These are phyloP conservation scores for Phytopythium helicoides DNA, from an alignment of 352 stramenopile species.

Conservation along the genomic window DNA sequence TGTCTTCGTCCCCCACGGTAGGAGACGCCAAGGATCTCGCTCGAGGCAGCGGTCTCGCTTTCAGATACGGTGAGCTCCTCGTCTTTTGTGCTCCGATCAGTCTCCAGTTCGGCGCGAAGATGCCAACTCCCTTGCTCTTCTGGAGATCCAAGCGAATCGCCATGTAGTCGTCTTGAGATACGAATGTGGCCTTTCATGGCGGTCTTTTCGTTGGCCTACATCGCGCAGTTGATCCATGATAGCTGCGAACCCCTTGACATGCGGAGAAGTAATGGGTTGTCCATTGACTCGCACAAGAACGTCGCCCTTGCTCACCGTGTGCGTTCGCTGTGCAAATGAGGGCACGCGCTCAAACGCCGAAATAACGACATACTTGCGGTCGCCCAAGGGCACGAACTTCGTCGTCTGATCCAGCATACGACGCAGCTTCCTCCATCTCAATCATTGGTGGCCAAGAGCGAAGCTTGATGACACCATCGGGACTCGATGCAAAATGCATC, in stretches of 20 bases:
- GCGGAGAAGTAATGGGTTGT: conserved; percentile 40
- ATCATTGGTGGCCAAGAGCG: conserved; percentile 84
- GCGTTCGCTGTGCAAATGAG: conserved; percentile 70
- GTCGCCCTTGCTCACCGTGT: conserved; percentile 59
- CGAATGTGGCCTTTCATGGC: conserved; percentile 57
- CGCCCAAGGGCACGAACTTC: conserved; percentile 41
- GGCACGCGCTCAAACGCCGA: conserved; percentile 67
- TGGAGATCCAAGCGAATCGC: conserved; percentile 26
- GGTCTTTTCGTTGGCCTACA: conserved; percentile 46
- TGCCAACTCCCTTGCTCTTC: conserved; percentile 11
- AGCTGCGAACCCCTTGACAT: conserved; percentile 39
- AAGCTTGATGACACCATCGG: conserved; percentile 74
- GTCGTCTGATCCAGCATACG: conserved; percentile 32
- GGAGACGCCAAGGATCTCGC: conserved; percentile 2
- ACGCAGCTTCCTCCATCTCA: conserved; percentile 54
- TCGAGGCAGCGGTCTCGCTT: conserved; percentile 8
- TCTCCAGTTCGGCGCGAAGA: not conserved
- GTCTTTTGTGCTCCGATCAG: no score
- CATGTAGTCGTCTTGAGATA: conserved; percentile 54
- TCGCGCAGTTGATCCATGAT: conserved; percentile 63
- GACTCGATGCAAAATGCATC: conserved; percentile 73
- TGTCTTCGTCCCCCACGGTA: conserved; percentile 13
- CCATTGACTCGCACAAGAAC: conserved; percentile 67
- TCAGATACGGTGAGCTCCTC: not conserved
- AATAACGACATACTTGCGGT: conserved; percentile 62